Evolutionary conservation across 495 filamentous ascomycete genomes (phyloP).

Genomic region (Neurospora pannonica): DNA sequence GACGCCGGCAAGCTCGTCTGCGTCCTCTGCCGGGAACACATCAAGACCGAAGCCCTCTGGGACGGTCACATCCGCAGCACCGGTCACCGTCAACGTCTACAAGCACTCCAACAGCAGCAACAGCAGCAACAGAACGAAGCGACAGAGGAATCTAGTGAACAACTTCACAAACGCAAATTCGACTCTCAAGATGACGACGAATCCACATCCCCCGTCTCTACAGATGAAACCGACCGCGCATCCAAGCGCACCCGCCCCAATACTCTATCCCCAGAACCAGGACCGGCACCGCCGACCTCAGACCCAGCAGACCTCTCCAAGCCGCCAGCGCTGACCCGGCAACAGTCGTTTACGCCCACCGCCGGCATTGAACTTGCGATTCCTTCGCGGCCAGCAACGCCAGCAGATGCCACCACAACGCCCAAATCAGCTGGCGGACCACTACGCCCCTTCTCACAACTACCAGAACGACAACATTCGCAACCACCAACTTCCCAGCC

Average conservation of each 20-base stretch:
- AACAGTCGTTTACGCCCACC: conserved; percentile 29
- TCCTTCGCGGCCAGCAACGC: conserved; percentile 46
- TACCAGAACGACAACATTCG: neutral
- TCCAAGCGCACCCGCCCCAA: conserved; percentile 34
- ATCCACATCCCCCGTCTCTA: conserved; percentile 12
- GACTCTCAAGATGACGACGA: conserved; percentile 32
- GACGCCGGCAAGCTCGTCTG: conserved; percentile 51
- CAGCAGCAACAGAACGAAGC: neutral
- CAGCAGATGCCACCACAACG: conserved; percentile 22
- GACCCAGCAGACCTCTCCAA: neutral
- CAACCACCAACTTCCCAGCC: neutral
- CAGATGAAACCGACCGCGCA: conserved; percentile 18
- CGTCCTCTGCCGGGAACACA: conserved; percentile 44
- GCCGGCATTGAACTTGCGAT: conserved; percentile 45
- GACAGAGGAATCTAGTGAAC: neutral
- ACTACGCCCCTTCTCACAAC: neutral
- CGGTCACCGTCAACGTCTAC: conserved; percentile 35
- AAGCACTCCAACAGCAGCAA: conserved; percentile 12
- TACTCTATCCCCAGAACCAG: conserved; percentile 5
- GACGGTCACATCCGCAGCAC: conserved; percentile 43
- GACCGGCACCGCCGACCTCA: conserved; percentile 10
- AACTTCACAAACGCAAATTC: conserved; percentile 28
- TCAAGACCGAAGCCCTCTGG: conserved; percentile 56
- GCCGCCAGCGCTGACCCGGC: conserved; percentile 24
- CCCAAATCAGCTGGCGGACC: conserved; percentile 7